Conservation (phyloP, 140 eudicot species). For the Ambrosia hybrid region DNA sequence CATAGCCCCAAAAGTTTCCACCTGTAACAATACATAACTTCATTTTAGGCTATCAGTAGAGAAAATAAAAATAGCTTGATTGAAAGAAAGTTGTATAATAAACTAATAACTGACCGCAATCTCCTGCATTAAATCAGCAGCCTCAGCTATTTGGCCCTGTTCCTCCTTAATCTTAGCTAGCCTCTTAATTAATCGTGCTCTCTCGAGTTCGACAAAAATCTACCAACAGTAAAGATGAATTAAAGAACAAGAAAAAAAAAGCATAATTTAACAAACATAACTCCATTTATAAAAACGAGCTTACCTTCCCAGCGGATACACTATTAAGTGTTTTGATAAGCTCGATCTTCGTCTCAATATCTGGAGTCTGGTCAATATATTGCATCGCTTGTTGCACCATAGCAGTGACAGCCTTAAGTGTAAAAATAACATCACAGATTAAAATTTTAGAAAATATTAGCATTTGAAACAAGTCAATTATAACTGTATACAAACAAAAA, state of each 20-base stretch:
- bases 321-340: constrained; percentile 86
- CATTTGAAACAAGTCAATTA: neutral
- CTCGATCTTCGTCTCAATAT: constrained; percentile 73
- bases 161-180: constrained; percentile 89
- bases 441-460: neutral
- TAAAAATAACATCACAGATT: neutral
- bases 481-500: neutral
- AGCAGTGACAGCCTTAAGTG: constrained; percentile 64
- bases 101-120: constrained; percentile 63
- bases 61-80: neutral
- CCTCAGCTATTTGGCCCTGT: constrained; percentile 88
- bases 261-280: neutral
- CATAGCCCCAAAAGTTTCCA: constrained; percentile 98
- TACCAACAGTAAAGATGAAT: constrained; percentile 25
- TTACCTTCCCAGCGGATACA: constrained; percentile 93
- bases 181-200: constrained; percentile 76
- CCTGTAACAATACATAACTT: constrained; percentile 40
- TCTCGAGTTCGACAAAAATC: constrained; percentile 90
- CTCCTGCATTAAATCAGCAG: constrained; percentile 98
- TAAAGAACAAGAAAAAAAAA: neutral
- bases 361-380: constrained; percentile 85
- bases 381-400: constrained; percentile 98
- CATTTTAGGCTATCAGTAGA: neutral
- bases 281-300: neutral
- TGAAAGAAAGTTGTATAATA: neutral